A percentile compares a stretch with the other conserved stretches of the same genome.
phyloP scores from a whole-genome alignment of 208 protist genomes.

The Acanthamoeba culbertsoni region DNA sequence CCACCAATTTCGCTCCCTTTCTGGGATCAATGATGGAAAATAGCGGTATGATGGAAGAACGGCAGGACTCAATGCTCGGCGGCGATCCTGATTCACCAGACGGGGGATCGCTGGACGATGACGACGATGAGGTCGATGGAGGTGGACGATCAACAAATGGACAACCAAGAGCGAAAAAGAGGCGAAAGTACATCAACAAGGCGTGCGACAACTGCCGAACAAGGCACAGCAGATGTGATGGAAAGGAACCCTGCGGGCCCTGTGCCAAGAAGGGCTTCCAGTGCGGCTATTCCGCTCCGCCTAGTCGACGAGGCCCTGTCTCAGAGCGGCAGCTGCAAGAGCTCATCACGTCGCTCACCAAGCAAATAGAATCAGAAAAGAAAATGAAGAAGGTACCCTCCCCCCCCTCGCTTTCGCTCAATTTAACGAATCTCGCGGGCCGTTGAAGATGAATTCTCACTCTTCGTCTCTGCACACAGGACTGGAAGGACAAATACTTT shows the following conservation, averaged over 20 bases:
- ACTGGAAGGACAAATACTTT: conserved; percentile 53
- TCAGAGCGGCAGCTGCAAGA: conserved; percentile 56
- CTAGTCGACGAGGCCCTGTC: conserved; percentile 4
- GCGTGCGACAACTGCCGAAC: conserved; percentile 50
- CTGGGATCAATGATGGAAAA: not conserved
- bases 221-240: conserved; percentile 39
- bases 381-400: conserved; percentile 46
- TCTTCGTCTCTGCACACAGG: not conserved
- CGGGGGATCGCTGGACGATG: not conserved
- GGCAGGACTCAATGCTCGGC: not conserved
- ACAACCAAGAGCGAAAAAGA: conserved; percentile 12
- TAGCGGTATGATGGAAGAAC: not conserved
- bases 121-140: not conserved
- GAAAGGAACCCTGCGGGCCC: conserved; percentile 28
- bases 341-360: conserved; percentile 42
- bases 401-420: not conserved
- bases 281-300: conserved; percentile 37
- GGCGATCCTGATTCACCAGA: conserved; percentile 6
- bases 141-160: not conserved
- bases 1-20: not conserved
- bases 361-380: conserved; percentile 53
- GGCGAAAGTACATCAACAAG: conserved; percentile 56
- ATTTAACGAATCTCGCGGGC: not conserved
- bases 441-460: not conserved
- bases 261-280: conserved; percentile 48